phyloP scores from a whole-genome alignment of 805 yeast genomes.

The Candida chilensis region DNA sequence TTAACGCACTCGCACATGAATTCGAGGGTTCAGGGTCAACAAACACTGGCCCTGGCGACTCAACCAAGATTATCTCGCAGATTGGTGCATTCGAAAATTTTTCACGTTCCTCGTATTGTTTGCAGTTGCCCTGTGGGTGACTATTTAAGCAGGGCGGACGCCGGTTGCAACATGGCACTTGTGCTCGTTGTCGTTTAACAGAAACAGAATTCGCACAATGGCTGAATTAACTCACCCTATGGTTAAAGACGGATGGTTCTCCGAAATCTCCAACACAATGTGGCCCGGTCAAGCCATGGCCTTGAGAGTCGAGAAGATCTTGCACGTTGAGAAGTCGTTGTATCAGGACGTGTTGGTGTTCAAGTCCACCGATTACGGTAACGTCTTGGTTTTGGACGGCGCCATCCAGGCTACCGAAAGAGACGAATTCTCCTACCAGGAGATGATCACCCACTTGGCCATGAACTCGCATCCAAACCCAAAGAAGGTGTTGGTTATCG shows the following conservation, averaged over 20 bases:
- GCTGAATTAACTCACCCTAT: conserved; percentile 45
- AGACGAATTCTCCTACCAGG: conserved; percentile 96
- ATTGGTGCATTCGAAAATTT: too few relatives aligned
- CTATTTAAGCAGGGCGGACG: too few relatives aligned
- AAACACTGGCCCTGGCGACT: too few relatives aligned
- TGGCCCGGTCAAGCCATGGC: conserved; percentile 99
- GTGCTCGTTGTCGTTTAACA: too few relatives aligned
- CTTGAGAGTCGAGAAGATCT: conserved; percentile 75
- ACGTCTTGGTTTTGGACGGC: conserved; percentile 89
- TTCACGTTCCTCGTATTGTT: too few relatives aligned
- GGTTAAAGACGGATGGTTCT: conserved; percentile 88
- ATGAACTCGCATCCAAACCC: conserved; percentile 92
- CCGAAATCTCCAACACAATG: conserved; percentile 90
- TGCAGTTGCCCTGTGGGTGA: too few relatives aligned
- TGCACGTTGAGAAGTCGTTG: conserved; percentile 77
- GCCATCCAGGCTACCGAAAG: conserved; percentile 95
- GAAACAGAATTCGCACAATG: too few relatives aligned
- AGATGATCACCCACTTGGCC: conserved; percentile 94
- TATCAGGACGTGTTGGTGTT: conserved; percentile 93
- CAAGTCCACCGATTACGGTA: conserved; percentile 90
- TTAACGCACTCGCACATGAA: too few relatives aligned
- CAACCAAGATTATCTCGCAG: too few relatives aligned
- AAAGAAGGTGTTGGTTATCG: conserved; percentile 86
- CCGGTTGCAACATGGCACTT: too few relatives aligned
- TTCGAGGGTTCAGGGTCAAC: too few relatives aligned